phyloP scores from a whole-genome alignment of 345 rosid species.

The Gossypium longicalyx region DNA sequence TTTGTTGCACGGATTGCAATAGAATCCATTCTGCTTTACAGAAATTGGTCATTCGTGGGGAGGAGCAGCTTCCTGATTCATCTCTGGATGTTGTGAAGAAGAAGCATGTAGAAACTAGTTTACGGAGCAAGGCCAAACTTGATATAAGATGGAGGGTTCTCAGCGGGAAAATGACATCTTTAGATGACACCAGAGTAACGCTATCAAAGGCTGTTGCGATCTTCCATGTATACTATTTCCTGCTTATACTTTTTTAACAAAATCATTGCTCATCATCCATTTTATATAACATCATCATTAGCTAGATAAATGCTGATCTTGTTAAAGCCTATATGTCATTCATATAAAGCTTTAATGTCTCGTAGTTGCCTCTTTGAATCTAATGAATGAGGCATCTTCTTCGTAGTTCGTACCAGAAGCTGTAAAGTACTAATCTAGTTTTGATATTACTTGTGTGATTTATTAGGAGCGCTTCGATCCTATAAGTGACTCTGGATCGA shows the following conservation, averaged over 20 bases:
- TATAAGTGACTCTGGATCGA: conserved; percentile 49
- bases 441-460: not conserved
- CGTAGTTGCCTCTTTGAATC: not conserved
- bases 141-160: conserved; percentile 91
- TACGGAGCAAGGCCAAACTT: conserved; percentile 27
- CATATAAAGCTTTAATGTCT: not conserved
- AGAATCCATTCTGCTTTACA: conserved; percentile 51
- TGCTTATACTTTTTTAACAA: not conserved
- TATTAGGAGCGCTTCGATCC: conserved; percentile 82
- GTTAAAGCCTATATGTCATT: too few relatives aligned
- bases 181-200: conserved; percentile 44
- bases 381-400: not conserved
- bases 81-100: conserved; percentile 44
- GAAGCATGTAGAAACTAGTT: conserved; percentile 36
- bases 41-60: conserved; percentile 50
- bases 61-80: conserved; percentile 59
- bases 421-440: conserved; percentile 15
- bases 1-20: conserved; percentile 62
- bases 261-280: not conserved
- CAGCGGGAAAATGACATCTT: conserved; percentile 46
- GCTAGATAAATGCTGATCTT: not conserved
- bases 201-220: conserved; percentile 63
- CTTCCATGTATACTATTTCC: conserved; percentile 57
- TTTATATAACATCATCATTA: not conserved
- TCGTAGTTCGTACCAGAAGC: not conserved